These are phyloP conservation scores for Babesia microti DNA, from an alignment of 169 alveolate genomes.

Conservation along the genomic window DNA sequence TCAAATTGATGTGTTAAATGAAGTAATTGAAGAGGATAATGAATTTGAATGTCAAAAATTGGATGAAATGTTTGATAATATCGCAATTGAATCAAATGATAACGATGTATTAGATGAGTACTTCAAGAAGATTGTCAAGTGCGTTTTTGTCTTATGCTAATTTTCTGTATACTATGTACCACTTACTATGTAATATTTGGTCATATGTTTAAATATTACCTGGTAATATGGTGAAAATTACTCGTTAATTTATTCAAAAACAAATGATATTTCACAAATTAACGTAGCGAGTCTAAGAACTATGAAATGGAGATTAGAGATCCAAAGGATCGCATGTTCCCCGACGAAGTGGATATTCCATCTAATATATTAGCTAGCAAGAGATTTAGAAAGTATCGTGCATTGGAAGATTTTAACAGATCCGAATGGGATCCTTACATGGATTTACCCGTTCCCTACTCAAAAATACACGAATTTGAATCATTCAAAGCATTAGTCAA, in stretches of 20 bases:
- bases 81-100: slow-evolving; percentile 9
- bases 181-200: too few relatives aligned
- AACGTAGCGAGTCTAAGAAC: slow-evolving; percentile 8
- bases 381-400: slow-evolving; percentile 79
- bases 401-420: slow-evolving; percentile 74
- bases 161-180: too few relatives aligned
- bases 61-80: slow-evolving; percentile 10
- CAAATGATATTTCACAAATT: too few relatives aligned
- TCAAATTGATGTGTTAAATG: slow-evolving; percentile 14
- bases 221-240: too few relatives aligned
- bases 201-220: too few relatives aligned
- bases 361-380: slow-evolving; percentile 48
- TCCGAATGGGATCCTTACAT: slow-evolving; percentile 86
- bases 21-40: slow-evolving; percentile 9
- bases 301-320: slow-evolving; percentile 34
- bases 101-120: too few relatives aligned
- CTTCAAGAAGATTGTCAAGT: too few relatives aligned
- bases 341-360: slow-evolving; percentile 85
- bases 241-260: too few relatives aligned
- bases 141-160: too few relatives aligned
- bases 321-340: slow-evolving; percentile 53
- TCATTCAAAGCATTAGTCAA: slow-evolving; percentile 54
- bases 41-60: slow-evolving; percentile 13
- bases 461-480: slow-evolving; percentile 77
- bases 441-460: slow-evolving; percentile 78